Evolutionary conservation across 257 asterid species (phyloP).

Genomic region (Coffea eugenioides): DNA sequence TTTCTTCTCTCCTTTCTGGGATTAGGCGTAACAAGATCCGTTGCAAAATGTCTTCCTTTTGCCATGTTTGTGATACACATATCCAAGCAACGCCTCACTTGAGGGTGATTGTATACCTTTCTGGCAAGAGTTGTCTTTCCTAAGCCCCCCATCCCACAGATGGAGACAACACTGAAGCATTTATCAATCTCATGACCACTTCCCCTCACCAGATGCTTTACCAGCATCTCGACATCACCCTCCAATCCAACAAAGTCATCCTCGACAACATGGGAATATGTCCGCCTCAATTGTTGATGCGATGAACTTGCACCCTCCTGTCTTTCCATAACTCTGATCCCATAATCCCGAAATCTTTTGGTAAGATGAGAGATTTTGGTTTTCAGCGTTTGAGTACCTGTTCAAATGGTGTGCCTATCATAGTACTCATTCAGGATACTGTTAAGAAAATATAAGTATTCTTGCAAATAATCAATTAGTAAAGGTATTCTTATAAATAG

Average conservation of each 20-base stretch:
- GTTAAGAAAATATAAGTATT: too few relatives aligned
- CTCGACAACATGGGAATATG: slow-evolving; percentile 9
- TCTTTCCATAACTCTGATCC: slow-evolving; percentile 1
- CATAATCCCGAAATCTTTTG: slow-evolving; percentile 1
- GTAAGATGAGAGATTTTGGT: not conserved
- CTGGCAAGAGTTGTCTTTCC: too few relatives aligned
- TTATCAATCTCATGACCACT: too few relatives aligned
- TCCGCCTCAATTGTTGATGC: not conserved
- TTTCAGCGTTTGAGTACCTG: not conserved
- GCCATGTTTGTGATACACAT: slow-evolving; percentile 36
- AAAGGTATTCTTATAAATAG: too few relatives aligned
- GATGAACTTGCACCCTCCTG: not conserved
- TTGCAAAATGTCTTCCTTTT: slow-evolving; percentile 28
- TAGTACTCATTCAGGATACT: not conserved
- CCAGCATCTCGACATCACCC: too few relatives aligned
- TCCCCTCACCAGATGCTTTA: too few relatives aligned
- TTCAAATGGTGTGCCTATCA: not conserved
- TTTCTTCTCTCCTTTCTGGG: slow-evolving; percentile 4
- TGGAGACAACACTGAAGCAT: too few relatives aligned
- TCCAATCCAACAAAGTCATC: too few relatives aligned
- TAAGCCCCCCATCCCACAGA: too few relatives aligned
- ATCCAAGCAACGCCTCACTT: slow-evolving; percentile 27
- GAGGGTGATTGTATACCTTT: too few relatives aligned
- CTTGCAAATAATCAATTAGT: too few relatives aligned
- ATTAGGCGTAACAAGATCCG: slow-evolving; percentile 17